Base-by-base conservation (phyloP, 345 rosid genomes). In the Acer yangbiense region DNA sequence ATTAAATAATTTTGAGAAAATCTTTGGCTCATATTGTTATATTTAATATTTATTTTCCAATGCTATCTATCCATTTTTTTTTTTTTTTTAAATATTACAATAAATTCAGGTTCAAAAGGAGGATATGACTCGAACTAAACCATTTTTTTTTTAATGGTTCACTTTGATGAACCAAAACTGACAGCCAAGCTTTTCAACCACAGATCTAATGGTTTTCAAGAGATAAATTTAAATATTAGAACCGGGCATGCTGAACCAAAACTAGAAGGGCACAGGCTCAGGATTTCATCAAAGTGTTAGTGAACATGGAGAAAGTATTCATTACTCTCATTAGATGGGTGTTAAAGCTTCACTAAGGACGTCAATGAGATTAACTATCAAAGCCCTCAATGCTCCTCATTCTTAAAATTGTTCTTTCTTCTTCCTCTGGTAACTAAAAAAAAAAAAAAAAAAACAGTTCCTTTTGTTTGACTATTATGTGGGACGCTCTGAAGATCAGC, bases 161-260 rank as follows among this genome's bases (percentile, higher is more conserved):
- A n/a, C n/a, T n/a, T n/a, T n/a, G 32, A 2, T 29, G 32, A 29
- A 29, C 32, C 32, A 29, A 29, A 29, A 29, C 32, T 29, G 2
- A 29, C 32, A 55, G 58, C 99, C 94, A 75, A 95, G 95, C 91
- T 86, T 93, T 85, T 88, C 88, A 66, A 93, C 81, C 72, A 93
- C 72, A 35, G 94, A 90, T 81, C 99, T 95, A 85, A 66, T 21
- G 71, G 65, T 70, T 76, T 64, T 82, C 27, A 50, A 74, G 2
- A 58, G 17, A 29, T 20, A 74, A 73, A 75, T 71, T 21, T 44
- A 64, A 65, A 27, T 62, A 41, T 74, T 70, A 69, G 76, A 62
- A 61, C 20, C 54, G 76, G 64, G 41, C 71, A 68, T 65, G 72
- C n/a, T 67, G 41, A 68, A 46, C 10, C 58, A 25, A 60, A n/a